phyloP scores from a whole-genome alignment of 1,284 basidiomycete genomes.

The Apiotrichum laibachii region DNA sequence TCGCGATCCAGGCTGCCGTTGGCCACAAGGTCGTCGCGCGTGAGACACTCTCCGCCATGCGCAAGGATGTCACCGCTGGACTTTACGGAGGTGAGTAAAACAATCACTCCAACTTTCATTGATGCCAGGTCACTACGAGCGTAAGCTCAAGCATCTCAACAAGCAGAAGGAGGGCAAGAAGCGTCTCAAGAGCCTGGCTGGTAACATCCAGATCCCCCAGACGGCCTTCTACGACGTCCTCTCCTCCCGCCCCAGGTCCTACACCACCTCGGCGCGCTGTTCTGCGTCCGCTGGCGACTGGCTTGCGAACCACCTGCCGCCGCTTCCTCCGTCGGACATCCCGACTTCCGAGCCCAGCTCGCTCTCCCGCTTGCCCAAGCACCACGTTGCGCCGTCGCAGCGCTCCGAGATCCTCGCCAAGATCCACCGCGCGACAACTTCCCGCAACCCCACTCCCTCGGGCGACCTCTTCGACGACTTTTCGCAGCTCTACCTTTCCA shows the following conservation, averaged over 20 bases:
- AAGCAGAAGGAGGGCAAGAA: conserved; percentile 91
- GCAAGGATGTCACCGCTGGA: conserved; percentile 93
- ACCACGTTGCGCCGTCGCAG: conserved; percentile 14
- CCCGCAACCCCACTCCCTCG: neutral
- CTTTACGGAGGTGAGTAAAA: conserved; percentile 70
- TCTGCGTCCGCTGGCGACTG: neutral
- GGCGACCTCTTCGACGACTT: conserved; percentile 27
- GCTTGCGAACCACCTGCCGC: conserved; percentile 1
- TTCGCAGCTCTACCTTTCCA: conserved; percentile 28
- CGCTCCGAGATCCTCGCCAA: conserved; percentile 17
- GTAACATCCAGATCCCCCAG: conserved; percentile 83
- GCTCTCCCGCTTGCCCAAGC: neutral
- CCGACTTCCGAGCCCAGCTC: neutral
- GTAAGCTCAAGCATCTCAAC: conserved; percentile 84
- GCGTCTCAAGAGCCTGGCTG: conserved; percentile 72
- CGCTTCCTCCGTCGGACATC: neutral
- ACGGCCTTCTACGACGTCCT: conserved; percentile 87
- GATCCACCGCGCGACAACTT: conserved; percentile 8
- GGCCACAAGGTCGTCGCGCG: conserved; percentile 85
- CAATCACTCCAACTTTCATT: too few relatives aligned
- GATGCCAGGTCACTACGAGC: conserved; percentile 69
- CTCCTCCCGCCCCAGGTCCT: conserved; percentile 53
- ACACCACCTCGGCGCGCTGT: conserved; percentile 23
- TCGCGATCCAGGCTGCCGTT: conserved; percentile 76
- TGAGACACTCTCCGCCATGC: conserved; percentile 77